These are phyloP conservation scores for Heritiera fomes DNA, from an alignment of 345 rosid species.

Conservation along the genomic window DNA sequence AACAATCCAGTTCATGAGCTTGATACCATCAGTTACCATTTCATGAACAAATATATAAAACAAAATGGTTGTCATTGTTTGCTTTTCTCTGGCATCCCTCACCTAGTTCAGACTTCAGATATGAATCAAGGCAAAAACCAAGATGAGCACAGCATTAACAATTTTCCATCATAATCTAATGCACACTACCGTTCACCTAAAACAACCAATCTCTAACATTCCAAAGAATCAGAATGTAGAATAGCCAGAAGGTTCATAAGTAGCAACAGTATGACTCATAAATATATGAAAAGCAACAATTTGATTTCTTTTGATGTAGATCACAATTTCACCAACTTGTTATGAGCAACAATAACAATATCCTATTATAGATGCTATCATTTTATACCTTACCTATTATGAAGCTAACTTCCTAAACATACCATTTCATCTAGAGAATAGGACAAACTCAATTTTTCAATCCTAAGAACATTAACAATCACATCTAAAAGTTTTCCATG, in stretches of 20 bases:
- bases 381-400: neutral
- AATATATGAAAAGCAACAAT: neutral
- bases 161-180: slow-evolving; percentile 1
- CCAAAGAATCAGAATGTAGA: neutral
- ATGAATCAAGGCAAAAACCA: neutral
- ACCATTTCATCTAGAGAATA: neutral
- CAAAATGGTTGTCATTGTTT: no score
- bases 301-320: neutral
- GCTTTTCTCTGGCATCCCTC: neutral
- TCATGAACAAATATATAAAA: neutral
- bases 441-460: neutral
- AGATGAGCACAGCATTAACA: slow-evolving; percentile 1
- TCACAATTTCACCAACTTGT: neutral
- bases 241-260: neutral
- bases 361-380: neutral
- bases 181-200: neutral
- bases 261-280: neutral
- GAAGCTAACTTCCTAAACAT: neutral
- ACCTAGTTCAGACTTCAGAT: neutral
- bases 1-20: neutral
- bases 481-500: neutral
- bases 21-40: neutral
- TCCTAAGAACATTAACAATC: neutral
- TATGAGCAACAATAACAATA: neutral
- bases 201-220: neutral